These are phyloP conservation scores for Leishmania braziliensis DNA, from an alignment of 208 protist genomes.

Conservation along the genomic window DNA sequence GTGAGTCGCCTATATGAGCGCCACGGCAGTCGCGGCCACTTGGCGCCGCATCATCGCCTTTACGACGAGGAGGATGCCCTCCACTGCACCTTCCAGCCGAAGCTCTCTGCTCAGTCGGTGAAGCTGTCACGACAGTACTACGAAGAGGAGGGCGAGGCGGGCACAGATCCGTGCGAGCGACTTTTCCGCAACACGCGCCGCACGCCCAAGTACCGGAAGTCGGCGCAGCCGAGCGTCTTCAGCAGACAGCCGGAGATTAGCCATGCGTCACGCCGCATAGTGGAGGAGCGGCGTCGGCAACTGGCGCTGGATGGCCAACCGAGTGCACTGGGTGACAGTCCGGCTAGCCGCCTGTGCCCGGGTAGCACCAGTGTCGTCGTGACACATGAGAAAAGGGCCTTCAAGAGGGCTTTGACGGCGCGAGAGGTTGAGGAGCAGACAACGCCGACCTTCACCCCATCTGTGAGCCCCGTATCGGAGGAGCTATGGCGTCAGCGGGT, in stretches of 20 bases:
- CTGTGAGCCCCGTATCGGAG: constrained; percentile 44
- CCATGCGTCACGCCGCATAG: constrained; percentile 48
- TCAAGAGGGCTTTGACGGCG: constrained; percentile 41
- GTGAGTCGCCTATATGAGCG: constrained; percentile 62
- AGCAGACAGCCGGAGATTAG: constrained; percentile 37
- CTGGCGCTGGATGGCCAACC: constrained; percentile 20
- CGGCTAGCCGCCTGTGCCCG: constrained; percentile 29
- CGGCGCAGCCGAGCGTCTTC: background rate
- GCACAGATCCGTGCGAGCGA: constrained; percentile 37
- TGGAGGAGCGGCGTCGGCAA: constrained; percentile 41
- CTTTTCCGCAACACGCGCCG: constrained; percentile 51
- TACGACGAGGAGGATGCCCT: constrained; percentile 43
- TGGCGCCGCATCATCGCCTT: background rate
- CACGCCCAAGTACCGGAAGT: constrained; percentile 33
- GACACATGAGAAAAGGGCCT: background rate
- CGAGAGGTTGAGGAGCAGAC: constrained; percentile 34
- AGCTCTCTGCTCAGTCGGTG: constrained; percentile 41
- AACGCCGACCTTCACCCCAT: constrained; percentile 56
- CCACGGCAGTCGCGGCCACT: constrained; percentile 2
- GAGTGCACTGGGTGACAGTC: constrained; percentile 23
- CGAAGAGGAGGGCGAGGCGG: constrained; percentile 28
- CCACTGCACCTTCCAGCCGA: constrained; percentile 63
- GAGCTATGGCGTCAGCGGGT: constrained; percentile 57
- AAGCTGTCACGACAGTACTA: constrained; percentile 53
- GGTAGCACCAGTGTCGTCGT: background rate